Conservation (phyloP, 2,329 filamentous ascomycete species). For the Lasiodiplodia theobromae region DNA sequence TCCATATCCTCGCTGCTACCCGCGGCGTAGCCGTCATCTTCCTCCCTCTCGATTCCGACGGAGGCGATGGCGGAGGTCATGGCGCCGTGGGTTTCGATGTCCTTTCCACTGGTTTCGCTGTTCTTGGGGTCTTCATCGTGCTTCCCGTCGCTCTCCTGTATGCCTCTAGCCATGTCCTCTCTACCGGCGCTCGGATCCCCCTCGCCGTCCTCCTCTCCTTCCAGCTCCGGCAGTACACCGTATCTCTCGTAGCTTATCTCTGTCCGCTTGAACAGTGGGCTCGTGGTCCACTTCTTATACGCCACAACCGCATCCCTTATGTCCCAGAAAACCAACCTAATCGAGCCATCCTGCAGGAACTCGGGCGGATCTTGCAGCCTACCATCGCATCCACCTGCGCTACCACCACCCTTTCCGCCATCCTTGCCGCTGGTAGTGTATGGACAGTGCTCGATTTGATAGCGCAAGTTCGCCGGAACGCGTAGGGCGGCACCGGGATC, state of each 20-base stretch:
- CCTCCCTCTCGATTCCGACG: background rate
- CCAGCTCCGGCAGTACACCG: slow-evolving; percentile 8
- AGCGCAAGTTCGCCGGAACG: slow-evolving; percentile 12
- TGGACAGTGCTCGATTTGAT: slow-evolving; percentile 11
- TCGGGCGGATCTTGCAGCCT: background rate
- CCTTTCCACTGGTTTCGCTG: background rate
- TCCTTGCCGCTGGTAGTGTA: background rate
- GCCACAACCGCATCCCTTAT: slow-evolving; percentile 14
- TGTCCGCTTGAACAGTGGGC: background rate
- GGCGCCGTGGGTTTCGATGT: background rate
- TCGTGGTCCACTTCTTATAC: background rate
- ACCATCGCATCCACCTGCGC: background rate
- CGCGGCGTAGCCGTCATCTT: slow-evolving; percentile 5
- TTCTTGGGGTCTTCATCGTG: background rate
- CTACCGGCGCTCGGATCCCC: background rate
- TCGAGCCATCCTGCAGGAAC: slow-evolving; percentile 6
- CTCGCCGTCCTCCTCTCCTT: background rate
- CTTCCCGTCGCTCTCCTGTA: background rate
- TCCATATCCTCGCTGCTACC: slow-evolving; percentile 1
- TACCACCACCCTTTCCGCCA: background rate
- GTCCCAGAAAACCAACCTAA: slow-evolving; percentile 9
- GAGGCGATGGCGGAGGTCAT: background rate
- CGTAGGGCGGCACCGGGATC: background rate
- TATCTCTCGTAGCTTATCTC: slow-evolving; percentile 6
- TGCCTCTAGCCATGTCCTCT: background rate